Base-by-base conservation (phyloP, 1,139 yeast genomes). In the Wickerhamomyces sp. region DNA sequence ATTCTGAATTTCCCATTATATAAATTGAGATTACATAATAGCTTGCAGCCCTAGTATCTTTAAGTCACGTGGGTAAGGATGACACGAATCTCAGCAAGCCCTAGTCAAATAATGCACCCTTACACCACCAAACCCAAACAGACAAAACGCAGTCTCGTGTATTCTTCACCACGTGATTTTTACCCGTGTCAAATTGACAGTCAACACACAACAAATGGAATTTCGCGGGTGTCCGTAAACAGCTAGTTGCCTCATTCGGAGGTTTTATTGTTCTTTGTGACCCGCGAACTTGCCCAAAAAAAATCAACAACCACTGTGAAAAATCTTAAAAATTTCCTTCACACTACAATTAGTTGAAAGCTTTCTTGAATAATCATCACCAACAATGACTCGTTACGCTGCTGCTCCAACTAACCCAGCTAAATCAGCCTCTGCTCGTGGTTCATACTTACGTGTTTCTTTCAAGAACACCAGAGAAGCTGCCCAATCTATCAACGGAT, bases 391-490 rank as follows among this genome's bases (percentile, higher is more conserved):
- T 75, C 84, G 98, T 81, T 93, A 93, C 98, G 95, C 91, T 81
- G 93, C 96, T 75, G 84, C 90, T 71, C 89, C 99, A 72, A 89
- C 95, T 70, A 91, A 93, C 91, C 97, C 99, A 79, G 95, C 96
- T 73, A 90, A 90, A 82, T 88, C 96, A 68, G 98, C 98, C 70
- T 85, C 96, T 72, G 95, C 98, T 72, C 95, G 97, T 77, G 98
- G 98, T 72, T 88, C 98, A 57, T 90, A 90, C 91, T 84, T 93
- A 77, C 93, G 99, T 81, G 97, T 90, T 66, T 94, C 99, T 64
- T 93, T 78, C 96, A 93, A 93, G 91, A 93, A 93, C 95, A 93
- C 99, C 79, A 90, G 96, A 76, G 99, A 93, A 78, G 86, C 98
- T 65, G 97, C 95, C 64, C 95, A 87, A 78, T 97, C 99, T 73